phyloP scores from a whole-genome alignment of 2,329 filamentous ascomycete species.

The Albifimbria verrucaria region DNA sequence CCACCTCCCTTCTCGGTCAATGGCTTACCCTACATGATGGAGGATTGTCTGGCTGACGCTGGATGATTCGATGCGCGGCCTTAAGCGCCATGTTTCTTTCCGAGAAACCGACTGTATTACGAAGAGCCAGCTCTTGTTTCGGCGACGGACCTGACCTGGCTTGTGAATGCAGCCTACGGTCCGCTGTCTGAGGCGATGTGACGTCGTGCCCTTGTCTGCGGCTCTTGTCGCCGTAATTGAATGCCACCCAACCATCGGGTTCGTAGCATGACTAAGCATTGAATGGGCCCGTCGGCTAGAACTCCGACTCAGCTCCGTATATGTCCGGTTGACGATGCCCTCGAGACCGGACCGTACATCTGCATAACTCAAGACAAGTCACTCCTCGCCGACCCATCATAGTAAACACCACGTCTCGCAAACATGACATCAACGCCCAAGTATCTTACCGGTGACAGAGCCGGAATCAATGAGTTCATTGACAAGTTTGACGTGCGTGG shows the following conservation, averaged over 20 bases:
- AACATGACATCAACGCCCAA: constrained; percentile 40
- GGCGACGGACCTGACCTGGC: too few relatives aligned
- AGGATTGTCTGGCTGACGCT: too few relatives aligned
- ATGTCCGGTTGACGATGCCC: too few relatives aligned
- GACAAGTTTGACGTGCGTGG: constrained; percentile 83
- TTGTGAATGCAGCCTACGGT: neutral
- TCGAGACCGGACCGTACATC: neutral
- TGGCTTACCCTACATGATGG: neutral
- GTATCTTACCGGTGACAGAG: constrained; percentile 75
- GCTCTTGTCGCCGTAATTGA: neutral
- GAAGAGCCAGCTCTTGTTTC: neutral
- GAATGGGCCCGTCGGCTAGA: neutral
- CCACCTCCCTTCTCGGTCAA: neutral
- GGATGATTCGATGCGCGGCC: too few relatives aligned
- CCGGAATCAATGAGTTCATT: constrained; percentile 77
- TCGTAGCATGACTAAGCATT: neutral
- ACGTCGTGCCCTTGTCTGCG: too few relatives aligned
- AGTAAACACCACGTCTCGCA: too few relatives aligned
- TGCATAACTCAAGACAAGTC: neutral
- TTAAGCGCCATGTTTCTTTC: too few relatives aligned
- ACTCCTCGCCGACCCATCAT: too few relatives aligned
- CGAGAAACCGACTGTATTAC: too few relatives aligned
- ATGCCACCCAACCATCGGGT: neutral
- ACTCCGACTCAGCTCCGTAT: neutral
- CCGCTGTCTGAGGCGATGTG: too few relatives aligned